phyloP scores from a whole-genome alignment of 2,329 filamentous ascomycete genomes.

The Colletotrichum kahawae region DNA sequence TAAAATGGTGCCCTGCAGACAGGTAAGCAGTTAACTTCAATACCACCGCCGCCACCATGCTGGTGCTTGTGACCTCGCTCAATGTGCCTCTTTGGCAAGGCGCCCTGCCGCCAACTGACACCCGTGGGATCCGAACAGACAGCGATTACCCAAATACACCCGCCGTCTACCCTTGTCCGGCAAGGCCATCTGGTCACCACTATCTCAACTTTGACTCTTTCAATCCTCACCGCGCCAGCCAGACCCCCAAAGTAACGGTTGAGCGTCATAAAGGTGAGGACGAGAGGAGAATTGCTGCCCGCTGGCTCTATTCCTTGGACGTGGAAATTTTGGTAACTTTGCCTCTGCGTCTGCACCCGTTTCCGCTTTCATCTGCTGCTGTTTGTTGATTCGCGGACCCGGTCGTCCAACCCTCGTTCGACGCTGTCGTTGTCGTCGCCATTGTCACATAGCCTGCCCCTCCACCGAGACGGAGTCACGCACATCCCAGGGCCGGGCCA shows the following conservation, averaged over 20 bases:
- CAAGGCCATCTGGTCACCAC: neutral
- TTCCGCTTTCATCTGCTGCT: neutral
- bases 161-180: neutral
- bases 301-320: neutral
- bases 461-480: constrained; percentile 7
- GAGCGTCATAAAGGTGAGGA: neutral
- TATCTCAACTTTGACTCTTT: neutral
- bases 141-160: neutral
- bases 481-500: neutral
- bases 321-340: neutral
- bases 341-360: neutral
- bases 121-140: constrained; percentile 15
- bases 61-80: constrained; percentile 14
- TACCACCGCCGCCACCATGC: neutral
- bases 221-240: neutral
- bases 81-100: neutral
- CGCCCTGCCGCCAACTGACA: constrained; percentile 8
- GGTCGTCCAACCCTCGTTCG: neutral
- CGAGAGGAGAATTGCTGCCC: neutral
- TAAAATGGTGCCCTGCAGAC: neutral
- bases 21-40: neutral
- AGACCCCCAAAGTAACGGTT: neutral
- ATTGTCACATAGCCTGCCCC: neutral
- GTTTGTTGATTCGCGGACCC: neutral
- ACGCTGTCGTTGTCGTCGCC: neutral